These are phyloP conservation scores for Nicotiana knightiana DNA, from an alignment of 257 asterid species.

Conservation along the genomic window DNA sequence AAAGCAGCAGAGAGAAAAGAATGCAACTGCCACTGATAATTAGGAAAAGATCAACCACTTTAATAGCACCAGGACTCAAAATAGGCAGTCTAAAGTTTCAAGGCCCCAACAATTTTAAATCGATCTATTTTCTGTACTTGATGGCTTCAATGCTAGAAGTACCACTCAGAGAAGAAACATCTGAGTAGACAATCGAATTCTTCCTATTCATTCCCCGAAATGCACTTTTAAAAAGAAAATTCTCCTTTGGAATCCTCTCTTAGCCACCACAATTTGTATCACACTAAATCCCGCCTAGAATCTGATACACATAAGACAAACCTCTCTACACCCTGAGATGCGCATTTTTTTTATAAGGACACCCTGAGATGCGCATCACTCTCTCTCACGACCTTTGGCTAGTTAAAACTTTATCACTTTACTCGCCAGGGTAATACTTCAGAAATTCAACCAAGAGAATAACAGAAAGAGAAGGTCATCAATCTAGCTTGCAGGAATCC, in stretches of 20 bases:
- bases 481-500: not conserved
- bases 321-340: not conserved
- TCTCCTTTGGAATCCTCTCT: not conserved
- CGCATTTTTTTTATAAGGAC: no score
- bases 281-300: not conserved
- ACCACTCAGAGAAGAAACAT: not conserved
- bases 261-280: not conserved
- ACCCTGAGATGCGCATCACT: not conserved
- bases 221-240: not conserved
- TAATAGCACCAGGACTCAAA: not conserved
- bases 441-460: not conserved
- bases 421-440: not conserved
- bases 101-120: not conserved
- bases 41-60: not conserved
- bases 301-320: not conserved
- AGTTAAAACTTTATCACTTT: not conserved
- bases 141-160: not conserved
- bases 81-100: not conserved
- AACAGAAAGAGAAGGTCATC: not conserved
- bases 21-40: not conserved
- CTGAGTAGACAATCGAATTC: not conserved
- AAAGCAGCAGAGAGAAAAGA: not conserved
- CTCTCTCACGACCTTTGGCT: not conserved
- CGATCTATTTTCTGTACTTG: not conserved
- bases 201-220: not conserved